Evolutionary conservation across 306 rosid genomes (phyloP).

Genomic region (Abrus pulchellus): DNA sequence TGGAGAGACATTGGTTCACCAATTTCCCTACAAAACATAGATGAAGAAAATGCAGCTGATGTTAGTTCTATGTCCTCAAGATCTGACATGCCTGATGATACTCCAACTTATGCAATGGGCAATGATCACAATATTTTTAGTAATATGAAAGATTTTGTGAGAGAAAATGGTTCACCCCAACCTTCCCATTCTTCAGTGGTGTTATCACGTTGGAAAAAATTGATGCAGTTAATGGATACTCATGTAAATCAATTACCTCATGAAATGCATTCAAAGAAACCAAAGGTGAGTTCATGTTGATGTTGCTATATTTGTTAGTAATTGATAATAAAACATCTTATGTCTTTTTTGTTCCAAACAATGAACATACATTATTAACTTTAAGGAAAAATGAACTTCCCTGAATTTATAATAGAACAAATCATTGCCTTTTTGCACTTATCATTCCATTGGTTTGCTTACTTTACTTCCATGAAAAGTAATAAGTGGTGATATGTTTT

Average conservation of each 20-base stretch:
- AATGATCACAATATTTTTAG: slow-evolving; percentile 41
- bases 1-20: slow-evolving; percentile 47
- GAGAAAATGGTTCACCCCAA: slow-evolving; percentile 40
- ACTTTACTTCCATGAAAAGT: background rate
- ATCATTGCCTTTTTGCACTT: background rate
- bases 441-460: background rate
- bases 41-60: slow-evolving; percentile 60
- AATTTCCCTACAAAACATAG: slow-evolving; percentile 35
- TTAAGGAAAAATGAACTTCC: background rate
- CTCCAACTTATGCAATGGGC: slow-evolving; percentile 34
- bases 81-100: slow-evolving; percentile 48
- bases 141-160: slow-evolving; percentile 36
- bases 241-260: slow-evolving; percentile 39
- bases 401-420: slow-evolving; percentile 16
- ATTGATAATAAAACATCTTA: too few relatives aligned
- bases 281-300: slow-evolving; percentile 55
- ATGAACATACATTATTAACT: background rate
- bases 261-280: slow-evolving; percentile 40
- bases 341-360: background rate
- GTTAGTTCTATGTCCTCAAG: slow-evolving; percentile 51
- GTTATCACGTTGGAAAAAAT: slow-evolving; percentile 44
- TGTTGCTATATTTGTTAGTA: slow-evolving; percentile 6
- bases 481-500: background rate
- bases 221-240: slow-evolving; percentile 46
- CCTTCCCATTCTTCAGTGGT: slow-evolving; percentile 54